Conservation (phyloP, 2,329 filamentous ascomycete genomes). For the Daldinia eschscholtzii region DNA sequence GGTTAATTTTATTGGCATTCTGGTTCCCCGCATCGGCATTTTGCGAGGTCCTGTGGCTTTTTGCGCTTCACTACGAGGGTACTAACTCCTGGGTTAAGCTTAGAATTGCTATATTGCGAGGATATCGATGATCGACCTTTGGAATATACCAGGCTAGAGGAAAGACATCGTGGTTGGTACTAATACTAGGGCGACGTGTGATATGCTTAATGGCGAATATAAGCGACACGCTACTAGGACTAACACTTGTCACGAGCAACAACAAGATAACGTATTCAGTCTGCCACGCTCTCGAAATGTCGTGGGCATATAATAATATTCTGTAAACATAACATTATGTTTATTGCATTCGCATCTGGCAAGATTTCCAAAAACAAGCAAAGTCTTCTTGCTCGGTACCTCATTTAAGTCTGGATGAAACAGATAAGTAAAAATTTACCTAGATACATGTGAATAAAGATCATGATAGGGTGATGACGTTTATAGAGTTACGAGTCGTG, state of each 20-base stretch:
- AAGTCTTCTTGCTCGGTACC: neutral
- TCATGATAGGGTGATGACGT: neutral
- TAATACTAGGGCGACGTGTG: neutral
- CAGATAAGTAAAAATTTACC: neutral
- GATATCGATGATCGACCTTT: neutral
- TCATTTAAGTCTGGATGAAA: neutral
- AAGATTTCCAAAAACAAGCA: neutral
- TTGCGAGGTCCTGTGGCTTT: conserved; percentile 1
- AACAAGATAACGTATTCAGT: neutral
- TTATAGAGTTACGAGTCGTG: neutral
- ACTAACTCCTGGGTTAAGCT: neutral
- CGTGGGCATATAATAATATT: conserved; percentile 6
- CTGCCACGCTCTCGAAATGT: conserved; percentile 2
- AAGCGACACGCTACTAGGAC: neutral
- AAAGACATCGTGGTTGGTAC: conserved; percentile 1
- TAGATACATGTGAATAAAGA: too few relatives aligned
- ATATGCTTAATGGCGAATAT: conserved; percentile 5
- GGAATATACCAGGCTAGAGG: neutral
- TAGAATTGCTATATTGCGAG: neutral
- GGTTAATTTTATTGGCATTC: neutral
- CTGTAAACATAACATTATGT: neutral
- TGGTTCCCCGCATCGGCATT: conserved; percentile 44
- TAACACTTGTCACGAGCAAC: conserved; percentile 4
- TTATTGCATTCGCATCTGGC: neutral
- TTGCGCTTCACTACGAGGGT: too few relatives aligned